These are phyloP conservation scores for Fusarium denticulatum DNA, from an alignment of 2,329 filamentous ascomycete species.

Conservation along the genomic window DNA sequence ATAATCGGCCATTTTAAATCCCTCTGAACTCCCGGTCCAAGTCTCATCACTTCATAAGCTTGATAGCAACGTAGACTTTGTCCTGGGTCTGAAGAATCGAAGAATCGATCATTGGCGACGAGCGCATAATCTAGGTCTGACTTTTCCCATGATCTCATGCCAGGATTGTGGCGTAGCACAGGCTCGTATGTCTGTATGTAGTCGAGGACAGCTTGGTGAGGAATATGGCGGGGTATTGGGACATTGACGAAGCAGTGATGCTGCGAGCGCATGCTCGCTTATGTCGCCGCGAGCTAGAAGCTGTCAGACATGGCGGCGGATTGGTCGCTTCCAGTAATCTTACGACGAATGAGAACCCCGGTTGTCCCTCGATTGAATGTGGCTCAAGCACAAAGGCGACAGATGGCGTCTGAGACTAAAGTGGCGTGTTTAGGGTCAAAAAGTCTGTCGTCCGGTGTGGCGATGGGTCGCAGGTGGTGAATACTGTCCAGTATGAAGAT, in stretches of 20 bases:
- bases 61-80: slow-evolving; percentile 47
- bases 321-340: neutral
- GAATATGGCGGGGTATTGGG: slow-evolving; percentile 51
- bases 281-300: neutral
- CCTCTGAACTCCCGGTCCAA: slow-evolving; percentile 53
- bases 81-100: slow-evolving; percentile 45
- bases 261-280: slow-evolving; percentile 44
- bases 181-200: slow-evolving; percentile 53
- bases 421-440: too few relatives aligned
- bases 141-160: slow-evolving; percentile 48
- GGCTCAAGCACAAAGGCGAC: neutral
- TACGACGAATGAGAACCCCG: neutral
- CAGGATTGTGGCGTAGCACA: slow-evolving; percentile 53
- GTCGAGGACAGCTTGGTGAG: slow-evolving; percentile 49
- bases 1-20: slow-evolving; percentile 54
- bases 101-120: slow-evolving; percentile 53
- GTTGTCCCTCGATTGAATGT: neutral
- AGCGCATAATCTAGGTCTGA: slow-evolving; percentile 45
- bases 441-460: accelerated
- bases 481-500: neutral
- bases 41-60: slow-evolving; percentile 44
- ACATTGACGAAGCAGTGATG: slow-evolving; percentile 50
- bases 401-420: neutral
- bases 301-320: neutral
- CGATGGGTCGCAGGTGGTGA: neutral